Evolutionary conservation across 2,329 filamentous ascomycete species (phyloP).

Genomic region (Alternaria novae-zelandiae): DNA sequence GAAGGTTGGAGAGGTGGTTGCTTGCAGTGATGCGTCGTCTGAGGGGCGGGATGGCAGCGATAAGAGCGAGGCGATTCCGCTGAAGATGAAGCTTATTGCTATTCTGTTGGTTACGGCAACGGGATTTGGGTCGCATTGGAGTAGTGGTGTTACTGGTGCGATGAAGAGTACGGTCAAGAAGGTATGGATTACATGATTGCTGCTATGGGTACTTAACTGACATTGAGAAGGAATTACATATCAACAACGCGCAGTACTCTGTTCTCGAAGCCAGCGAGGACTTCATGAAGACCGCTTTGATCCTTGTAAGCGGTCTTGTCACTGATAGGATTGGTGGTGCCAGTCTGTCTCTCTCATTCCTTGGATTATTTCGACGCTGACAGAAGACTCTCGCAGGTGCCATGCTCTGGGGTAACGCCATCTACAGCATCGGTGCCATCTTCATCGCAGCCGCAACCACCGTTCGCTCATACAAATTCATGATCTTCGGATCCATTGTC

Average conservation of each 20-base stretch:
- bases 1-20: not conserved
- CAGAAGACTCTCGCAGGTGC: conserved; percentile 43
- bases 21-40: conserved; percentile 12
- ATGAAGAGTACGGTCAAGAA: conserved; percentile 69
- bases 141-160: conserved; percentile 64
- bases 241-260: conserved; percentile 66
- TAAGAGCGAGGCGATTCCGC: conserved; percentile 15
- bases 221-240: conserved; percentile 54
- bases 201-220: not conserved
- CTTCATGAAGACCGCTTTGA: conserved; percentile 66
- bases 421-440: conserved; percentile 65
- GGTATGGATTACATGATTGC: conserved; percentile 13
- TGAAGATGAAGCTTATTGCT: conserved; percentile 47
- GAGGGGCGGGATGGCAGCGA: not conserved
- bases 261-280: conserved; percentile 66
- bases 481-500: conserved; percentile 64
- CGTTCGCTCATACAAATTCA: conserved; percentile 64
- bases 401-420: conserved; percentile 67
- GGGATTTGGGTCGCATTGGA: conserved; percentile 67
- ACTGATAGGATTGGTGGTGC: conserved; percentile 67
- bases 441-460: conserved; percentile 65
- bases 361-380: not conserved
- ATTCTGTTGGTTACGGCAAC: conserved; percentile 61
- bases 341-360: conserved; percentile 14
- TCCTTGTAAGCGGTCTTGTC: conserved; percentile 61